Conservation (phyloP, 2,329 filamentous ascomycete species). For the Paraphoma chrysanthemicola region DNA sequence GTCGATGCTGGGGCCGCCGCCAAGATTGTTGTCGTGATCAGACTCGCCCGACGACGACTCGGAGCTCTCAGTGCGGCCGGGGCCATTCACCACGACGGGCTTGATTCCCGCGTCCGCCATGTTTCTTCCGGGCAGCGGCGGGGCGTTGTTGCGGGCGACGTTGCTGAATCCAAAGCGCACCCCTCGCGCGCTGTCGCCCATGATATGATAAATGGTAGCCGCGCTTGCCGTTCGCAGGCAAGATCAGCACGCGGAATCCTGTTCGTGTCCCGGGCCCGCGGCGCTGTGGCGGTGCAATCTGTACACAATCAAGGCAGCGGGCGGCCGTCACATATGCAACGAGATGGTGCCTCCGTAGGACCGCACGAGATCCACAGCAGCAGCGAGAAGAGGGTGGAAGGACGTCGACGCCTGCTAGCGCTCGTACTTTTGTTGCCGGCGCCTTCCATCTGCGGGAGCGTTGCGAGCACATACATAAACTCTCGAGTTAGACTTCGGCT, state of each 20-base stretch:
- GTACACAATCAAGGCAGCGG: neutral
- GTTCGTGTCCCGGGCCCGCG: constrained; percentile 5
- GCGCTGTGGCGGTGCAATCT: constrained; percentile 14
- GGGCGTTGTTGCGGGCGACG: constrained; percentile 19
- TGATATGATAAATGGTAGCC: constrained; percentile 13
- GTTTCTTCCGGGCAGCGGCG: constrained; percentile 13
- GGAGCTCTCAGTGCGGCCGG: constrained; percentile 41
- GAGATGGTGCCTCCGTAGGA: too few species aligned
- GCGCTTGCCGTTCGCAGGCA: constrained; percentile 10
- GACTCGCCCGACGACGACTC: constrained; percentile 59
- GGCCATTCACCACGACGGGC: constrained; percentile 41
- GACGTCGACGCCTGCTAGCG: neutral
- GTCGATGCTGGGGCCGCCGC: constrained; percentile 50
- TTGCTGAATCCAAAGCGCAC: constrained; percentile 34
- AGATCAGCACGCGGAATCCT: constrained; percentile 12
- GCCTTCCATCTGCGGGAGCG: constrained; percentile 1
- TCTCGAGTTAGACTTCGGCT: neutral
- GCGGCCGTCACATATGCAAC: neutral
- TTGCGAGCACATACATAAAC: neutral
- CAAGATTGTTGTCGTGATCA: constrained; percentile 52
- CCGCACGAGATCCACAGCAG: neutral
- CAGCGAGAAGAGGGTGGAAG: neutral
- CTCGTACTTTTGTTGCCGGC: constrained; percentile 1
- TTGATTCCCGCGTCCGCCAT: constrained; percentile 33
- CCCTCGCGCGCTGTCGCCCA: constrained; percentile 30